Percentiles rank a stretch among this genome's conserved stretches.
Conservation (phyloP, 805 yeast species). For the Candida corydali region DNA sequence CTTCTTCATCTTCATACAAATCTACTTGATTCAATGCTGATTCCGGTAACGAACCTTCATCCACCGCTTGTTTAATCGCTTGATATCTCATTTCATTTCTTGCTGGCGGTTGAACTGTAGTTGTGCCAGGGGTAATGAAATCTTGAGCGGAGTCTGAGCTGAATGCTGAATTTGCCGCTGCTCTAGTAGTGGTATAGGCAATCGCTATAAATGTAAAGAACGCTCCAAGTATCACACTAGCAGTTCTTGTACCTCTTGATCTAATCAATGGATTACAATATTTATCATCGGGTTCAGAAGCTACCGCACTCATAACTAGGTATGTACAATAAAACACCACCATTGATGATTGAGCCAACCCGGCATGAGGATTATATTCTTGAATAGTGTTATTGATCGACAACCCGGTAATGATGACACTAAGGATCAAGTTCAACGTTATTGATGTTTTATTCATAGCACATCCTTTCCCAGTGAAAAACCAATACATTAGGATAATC, state of each 20-base stretch:
- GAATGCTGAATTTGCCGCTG: slow-evolving; percentile 67
- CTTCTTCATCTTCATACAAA: slow-evolving; percentile 46
- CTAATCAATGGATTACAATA: slow-evolving; percentile 89
- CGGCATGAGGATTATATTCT: slow-evolving; percentile 91
- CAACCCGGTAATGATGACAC: slow-evolving; percentile 59
- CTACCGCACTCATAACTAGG: slow-evolving; percentile 84
- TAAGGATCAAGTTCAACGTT: slow-evolving; percentile 65
- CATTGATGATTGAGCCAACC: slow-evolving; percentile 94
- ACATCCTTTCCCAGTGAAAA: slow-evolving; percentile 80
- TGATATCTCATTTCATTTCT: slow-evolving; percentile 76
- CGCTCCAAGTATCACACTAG: slow-evolving; percentile 85
- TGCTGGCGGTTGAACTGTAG: slow-evolving; percentile 43
- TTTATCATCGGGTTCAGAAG: slow-evolving; percentile 94
- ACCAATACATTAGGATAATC: slow-evolving; percentile 74
- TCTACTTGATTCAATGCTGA: slow-evolving; percentile 80
- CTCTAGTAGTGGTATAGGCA: slow-evolving; percentile 95
- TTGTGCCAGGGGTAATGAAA: slow-evolving; percentile 24
- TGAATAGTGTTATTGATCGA: slow-evolving; percentile 83
- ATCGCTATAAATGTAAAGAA: slow-evolving; percentile 90
- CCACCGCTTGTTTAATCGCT: slow-evolving; percentile 92
- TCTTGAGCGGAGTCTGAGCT: slow-evolving; percentile 39
- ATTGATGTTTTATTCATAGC: slow-evolving; percentile 87
- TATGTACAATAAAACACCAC: slow-evolving; percentile 92
- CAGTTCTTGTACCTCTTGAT: slow-evolving; percentile 84
- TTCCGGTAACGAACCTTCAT: slow-evolving; percentile 90